phyloP scores from a whole-genome alignment of 192 early-diverging fungal genomes.

The Coemansia sp. region DNA sequence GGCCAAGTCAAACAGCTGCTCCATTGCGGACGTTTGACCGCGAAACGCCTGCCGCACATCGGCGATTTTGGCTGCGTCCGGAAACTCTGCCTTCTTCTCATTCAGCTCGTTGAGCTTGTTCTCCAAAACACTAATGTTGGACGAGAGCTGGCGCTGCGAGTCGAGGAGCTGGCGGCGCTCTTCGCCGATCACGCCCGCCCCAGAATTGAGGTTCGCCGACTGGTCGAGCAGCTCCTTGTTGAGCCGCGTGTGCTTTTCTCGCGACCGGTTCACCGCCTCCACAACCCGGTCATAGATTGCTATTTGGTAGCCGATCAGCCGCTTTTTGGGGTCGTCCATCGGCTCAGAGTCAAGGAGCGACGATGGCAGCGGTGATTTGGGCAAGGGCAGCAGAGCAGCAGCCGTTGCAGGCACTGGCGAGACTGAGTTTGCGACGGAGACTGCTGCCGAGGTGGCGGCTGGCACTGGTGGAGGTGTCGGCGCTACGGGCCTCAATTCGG shows the following conservation, averaged over 20 bases:
- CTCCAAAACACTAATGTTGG: conserved; percentile 65
- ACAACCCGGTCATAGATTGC: conserved; percentile 62
- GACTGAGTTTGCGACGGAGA: neutral
- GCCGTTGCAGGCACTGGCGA: neutral
- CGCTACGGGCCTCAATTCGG: neutral
- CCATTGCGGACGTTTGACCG: conserved; percentile 26
- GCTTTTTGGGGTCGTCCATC: conserved; percentile 51
- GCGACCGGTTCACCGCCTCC: conserved; percentile 55
- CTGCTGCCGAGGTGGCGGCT: neutral
- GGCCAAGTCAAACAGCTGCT: conserved; percentile 81
- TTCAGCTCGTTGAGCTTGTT: conserved; percentile 59
- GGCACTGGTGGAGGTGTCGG: neutral
- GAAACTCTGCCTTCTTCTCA: conserved; percentile 40
- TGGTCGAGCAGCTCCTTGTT: conserved; percentile 66
- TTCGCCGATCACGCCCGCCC: conserved; percentile 61
- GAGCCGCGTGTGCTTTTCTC: conserved; percentile 57
- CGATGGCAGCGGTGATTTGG: conserved; percentile 14
- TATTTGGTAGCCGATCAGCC: conserved; percentile 56
- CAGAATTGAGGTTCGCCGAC: conserved; percentile 69
- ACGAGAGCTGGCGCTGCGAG: conserved; percentile 58
- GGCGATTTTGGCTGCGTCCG: conserved; percentile 20
- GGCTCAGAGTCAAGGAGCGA: conserved; percentile 45
- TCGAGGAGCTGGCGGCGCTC: conserved; percentile 60
- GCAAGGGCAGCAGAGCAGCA: neutral
- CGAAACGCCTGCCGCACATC: conserved; percentile 30